Conservation (phyloP, 768 basidiomycete genomes). For the Hygrocybe punicea region DNA sequence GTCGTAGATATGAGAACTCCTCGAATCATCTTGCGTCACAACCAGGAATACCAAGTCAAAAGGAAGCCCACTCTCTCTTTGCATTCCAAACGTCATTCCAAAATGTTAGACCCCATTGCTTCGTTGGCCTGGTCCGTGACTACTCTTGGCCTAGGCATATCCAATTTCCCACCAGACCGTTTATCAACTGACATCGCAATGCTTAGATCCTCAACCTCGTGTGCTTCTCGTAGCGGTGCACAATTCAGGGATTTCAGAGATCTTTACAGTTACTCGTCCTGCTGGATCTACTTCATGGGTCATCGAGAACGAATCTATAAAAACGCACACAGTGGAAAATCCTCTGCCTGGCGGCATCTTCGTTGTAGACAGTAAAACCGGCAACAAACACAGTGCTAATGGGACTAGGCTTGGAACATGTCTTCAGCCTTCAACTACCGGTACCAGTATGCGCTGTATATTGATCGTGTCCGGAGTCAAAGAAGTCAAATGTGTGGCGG, state of each 20-base stretch:
- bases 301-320: slow-evolving; percentile 31
- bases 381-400: slow-evolving; percentile 43
- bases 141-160: slow-evolving; percentile 49
- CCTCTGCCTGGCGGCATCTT: slow-evolving; percentile 49
- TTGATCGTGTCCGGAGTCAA: slow-evolving; percentile 53
- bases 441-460: slow-evolving; percentile 30
- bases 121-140: slow-evolving; percentile 68
- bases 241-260: slow-evolving; percentile 54
- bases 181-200: not conserved
- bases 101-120: slow-evolving; percentile 43
- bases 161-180: not conserved
- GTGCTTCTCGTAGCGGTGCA: slow-evolving; percentile 63
- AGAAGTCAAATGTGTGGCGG: slow-evolving; percentile 52
- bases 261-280: slow-evolving; percentile 51
- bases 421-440: slow-evolving; percentile 19
- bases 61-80: slow-evolving; percentile 36
- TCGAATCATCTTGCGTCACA: slow-evolving; percentile 54
- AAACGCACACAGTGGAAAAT: slow-evolving; percentile 41
- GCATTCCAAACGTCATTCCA: slow-evolving; percentile 32
- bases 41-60: slow-evolving; percentile 38
- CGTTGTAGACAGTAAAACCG: slow-evolving; percentile 55
- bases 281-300: slow-evolving; percentile 37
- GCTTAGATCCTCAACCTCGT: slow-evolving; percentile 42
- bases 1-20: slow-evolving; percentile 77
- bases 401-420: slow-evolving; percentile 42